A percentile compares a stretch with the other conserved stretches of the same genome.
Conservation (phyloP, 306 rosid genomes). For the Ormosia emarginata region DNA sequence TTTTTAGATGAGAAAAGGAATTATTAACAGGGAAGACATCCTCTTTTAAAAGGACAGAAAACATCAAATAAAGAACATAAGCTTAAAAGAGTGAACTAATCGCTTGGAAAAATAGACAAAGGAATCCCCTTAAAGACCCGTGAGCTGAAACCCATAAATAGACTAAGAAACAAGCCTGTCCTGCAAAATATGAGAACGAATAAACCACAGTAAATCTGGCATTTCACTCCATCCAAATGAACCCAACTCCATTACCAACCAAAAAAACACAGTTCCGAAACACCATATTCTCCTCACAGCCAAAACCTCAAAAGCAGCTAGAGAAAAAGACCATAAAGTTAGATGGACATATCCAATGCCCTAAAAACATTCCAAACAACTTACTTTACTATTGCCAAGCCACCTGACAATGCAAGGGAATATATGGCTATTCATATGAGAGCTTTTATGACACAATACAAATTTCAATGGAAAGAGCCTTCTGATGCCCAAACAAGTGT, state of each 20-base stretch:
- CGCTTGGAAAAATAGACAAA: neutral
- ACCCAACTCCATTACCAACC: neutral
- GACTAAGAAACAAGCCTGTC: neutral
- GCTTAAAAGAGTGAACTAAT: conserved; percentile 1
- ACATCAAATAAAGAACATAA: neutral
- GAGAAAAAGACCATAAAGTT: neutral
- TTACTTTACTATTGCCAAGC: neutral
- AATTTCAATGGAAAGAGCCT: neutral
- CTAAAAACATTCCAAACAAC: neutral
- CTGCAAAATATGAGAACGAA: neutral
- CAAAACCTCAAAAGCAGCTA: neutral
- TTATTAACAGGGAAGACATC: neutral
- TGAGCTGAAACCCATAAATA: neutral
- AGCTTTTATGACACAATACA: neutral
- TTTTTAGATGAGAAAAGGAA: neutral
- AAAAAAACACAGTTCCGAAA: neutral
- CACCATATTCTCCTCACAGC: neutral
- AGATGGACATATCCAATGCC: neutral
- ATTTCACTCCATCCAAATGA: neutral
- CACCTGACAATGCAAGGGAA: neutral
- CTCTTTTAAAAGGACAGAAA: neutral
- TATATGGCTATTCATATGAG: neutral
- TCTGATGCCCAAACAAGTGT: neutral
- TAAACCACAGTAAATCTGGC: neutral
- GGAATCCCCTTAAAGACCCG: neutral